Evolutionary conservation across 805 yeast genomes (phyloP).

Genomic region (Pichia gijzeniarum): DNA sequence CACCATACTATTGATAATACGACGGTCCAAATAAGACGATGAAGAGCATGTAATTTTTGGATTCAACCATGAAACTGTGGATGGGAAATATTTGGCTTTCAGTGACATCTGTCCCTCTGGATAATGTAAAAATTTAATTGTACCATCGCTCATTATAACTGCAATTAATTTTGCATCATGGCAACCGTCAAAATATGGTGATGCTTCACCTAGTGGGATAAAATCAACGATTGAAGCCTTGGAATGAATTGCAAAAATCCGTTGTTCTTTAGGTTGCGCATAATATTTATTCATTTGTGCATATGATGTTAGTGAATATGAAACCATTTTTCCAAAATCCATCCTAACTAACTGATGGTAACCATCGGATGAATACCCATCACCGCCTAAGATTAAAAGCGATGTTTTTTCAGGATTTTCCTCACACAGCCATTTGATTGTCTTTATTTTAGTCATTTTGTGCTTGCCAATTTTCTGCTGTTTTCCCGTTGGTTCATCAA

Average conservation of each 20-base stretch:
- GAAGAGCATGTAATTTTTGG: slow-evolving; percentile 58
- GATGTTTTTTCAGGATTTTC: slow-evolving; percentile 76
- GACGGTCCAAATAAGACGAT: slow-evolving; percentile 37
- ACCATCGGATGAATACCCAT: slow-evolving; percentile 37
- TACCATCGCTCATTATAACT: slow-evolving; percentile 55
- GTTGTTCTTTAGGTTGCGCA: slow-evolving; percentile 49
- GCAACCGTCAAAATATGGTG: slow-evolving; percentile 76
- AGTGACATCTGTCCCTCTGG: slow-evolving; percentile 49
- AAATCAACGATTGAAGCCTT: slow-evolving; percentile 39
- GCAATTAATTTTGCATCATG: slow-evolving; percentile 69
- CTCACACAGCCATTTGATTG: slow-evolving; percentile 72
- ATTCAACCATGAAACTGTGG: slow-evolving; percentile 70
- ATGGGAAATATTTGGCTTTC: slow-evolving; percentile 64
- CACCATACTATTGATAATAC: slow-evolving; percentile 25
- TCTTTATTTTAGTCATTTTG: slow-evolving; percentile 38
- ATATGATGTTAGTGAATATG: slow-evolving; percentile 75
- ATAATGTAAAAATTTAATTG: slow-evolving; percentile 52
- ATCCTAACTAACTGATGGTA: slow-evolving; percentile 46
- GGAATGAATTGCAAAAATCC: slow-evolving; percentile 48
- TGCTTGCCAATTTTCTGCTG: slow-evolving; percentile 15
- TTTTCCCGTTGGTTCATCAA: slow-evolving; percentile 44
- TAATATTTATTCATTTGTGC: slow-evolving; percentile 77
- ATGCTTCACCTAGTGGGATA: slow-evolving; percentile 48
- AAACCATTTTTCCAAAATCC: slow-evolving; percentile 76
- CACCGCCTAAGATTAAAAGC: slow-evolving; percentile 65